These are phyloP conservation scores for Eucalyptus lansdowneana DNA, from an alignment of 345 rosid species.

Conservation along the genomic window DNA sequence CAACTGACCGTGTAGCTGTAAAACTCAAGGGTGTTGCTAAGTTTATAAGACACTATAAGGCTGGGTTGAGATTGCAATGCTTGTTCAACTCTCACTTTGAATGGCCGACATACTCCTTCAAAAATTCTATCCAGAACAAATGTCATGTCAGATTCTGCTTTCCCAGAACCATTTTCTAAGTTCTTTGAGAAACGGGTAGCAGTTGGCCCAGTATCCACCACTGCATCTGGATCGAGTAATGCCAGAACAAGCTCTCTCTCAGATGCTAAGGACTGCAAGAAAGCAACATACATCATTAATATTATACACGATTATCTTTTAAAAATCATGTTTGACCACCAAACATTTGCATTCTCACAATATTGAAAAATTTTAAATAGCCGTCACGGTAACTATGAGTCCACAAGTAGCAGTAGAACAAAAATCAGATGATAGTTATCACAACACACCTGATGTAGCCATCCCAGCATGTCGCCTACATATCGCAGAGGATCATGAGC, in stretches of 20 bases:
- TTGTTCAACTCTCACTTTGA: conserved; percentile 98
- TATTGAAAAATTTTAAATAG: not conserved
- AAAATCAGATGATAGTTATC: not conserved
- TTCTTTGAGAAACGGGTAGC: conserved; percentile 30
- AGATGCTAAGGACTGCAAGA: conserved; percentile 87
- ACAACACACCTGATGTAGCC: conserved; percentile 90
- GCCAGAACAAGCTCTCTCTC: conserved; percentile 89
- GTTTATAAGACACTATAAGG: conserved; percentile 83
- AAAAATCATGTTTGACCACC: not conserved
- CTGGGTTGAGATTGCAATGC: conserved; percentile 96
- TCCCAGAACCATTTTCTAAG: conserved; percentile 44
- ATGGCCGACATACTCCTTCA: conserved; percentile 99
- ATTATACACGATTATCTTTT: not conserved
- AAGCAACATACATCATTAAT: not conserved
- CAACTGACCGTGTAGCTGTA: conserved; percentile 83
- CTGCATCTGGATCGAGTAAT: conserved; percentile 72
- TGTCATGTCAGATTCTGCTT: conserved; percentile 67
- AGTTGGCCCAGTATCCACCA: conserved; percentile 39
- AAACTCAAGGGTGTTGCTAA: conserved; percentile 83
- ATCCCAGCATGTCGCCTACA: conserved; percentile 97
- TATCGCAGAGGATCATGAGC: conserved; percentile 99
- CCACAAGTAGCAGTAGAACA: not conserved
- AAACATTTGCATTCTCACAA: not conserved
- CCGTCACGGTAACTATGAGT: not conserved
- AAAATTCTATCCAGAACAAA: conserved; percentile 96